Percentiles rank a stretch among this genome's conserved stretches.
Evolutionary conservation across 176 grass and related monocot species (phyloP).

Genomic region (Bromus sterilis): DNA sequence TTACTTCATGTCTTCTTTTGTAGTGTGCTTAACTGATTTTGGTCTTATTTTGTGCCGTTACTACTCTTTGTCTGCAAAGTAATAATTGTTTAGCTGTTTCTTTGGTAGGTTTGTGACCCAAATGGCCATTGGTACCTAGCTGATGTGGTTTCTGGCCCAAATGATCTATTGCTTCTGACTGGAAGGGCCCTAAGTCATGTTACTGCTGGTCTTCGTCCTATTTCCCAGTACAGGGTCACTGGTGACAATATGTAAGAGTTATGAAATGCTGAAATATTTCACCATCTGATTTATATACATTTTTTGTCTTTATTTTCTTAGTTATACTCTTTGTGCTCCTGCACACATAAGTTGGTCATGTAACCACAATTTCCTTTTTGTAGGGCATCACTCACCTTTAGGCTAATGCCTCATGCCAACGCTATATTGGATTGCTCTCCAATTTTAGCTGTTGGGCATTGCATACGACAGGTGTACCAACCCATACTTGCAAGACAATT

Average conservation of each 20-base stretch:
- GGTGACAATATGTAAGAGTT: slow-evolving; percentile 28
- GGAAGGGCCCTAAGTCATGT: slow-evolving; percentile 65
- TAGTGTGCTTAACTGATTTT: not conserved
- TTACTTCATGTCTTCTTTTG: not conserved
- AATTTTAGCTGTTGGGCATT: slow-evolving; percentile 62
- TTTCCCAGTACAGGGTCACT: slow-evolving; percentile 39
- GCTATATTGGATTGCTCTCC: slow-evolving; percentile 70
- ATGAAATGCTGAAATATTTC: slow-evolving; percentile 4
- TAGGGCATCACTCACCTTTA: slow-evolving; percentile 79
- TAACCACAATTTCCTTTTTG: not conserved
- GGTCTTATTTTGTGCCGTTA: not conserved
- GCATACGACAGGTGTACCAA: slow-evolving; percentile 51
- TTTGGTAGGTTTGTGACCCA: slow-evolving; percentile 68
- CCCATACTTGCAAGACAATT: slow-evolving; percentile 62
- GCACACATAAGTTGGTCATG: not conserved
- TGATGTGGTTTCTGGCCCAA: slow-evolving; percentile 34
- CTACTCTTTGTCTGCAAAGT: not conserved
- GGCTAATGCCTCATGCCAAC: slow-evolving; percentile 58
- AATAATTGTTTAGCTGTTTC: slow-evolving; percentile 25
- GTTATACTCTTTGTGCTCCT: not conserved
- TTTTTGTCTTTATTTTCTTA: not conserved
- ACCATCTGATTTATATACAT: not conserved
- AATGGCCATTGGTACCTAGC: slow-evolving; percentile 78
- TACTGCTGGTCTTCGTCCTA: slow-evolving; percentile 60
- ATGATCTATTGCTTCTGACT: slow-evolving; percentile 56